Conservation (phyloP, 345 rosid genomes). For the Toxicodendron radicans region DNA sequence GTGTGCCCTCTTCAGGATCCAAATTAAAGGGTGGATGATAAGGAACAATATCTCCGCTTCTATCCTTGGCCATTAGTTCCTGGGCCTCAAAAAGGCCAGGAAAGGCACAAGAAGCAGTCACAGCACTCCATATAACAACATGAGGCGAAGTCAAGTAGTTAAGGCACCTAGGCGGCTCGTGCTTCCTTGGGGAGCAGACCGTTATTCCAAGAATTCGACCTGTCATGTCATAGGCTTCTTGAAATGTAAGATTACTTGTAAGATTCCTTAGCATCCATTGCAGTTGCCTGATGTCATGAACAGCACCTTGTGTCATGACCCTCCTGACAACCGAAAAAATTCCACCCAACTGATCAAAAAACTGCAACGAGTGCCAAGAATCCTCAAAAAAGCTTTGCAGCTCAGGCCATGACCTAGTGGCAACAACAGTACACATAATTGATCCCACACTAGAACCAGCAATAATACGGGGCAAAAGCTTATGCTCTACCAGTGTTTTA, state of each 20-base stretch:
- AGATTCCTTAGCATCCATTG: constrained; percentile 89
- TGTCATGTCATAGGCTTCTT: constrained; percentile 96
- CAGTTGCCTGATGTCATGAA: constrained; percentile 87
- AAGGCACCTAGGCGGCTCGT: constrained; percentile 98
- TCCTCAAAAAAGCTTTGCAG: constrained; percentile 89
- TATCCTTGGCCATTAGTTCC: constrained; percentile 95
- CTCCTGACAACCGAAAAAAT: constrained; percentile 80
- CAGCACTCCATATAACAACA: constrained; percentile 99
- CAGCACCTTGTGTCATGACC: constrained; percentile 83
- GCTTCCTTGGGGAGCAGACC: constrained; percentile 96
- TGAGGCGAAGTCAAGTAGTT: constrained; percentile 98
- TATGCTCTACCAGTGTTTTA: constrained; percentile 85
- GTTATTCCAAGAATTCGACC: constrained; percentile 95
- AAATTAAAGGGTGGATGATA: constrained; percentile 95
- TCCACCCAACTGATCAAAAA: constrained; percentile 93
- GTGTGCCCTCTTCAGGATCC: constrained; percentile 68
- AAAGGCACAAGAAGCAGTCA: constrained; percentile 96
- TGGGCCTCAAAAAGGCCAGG: constrained; percentile 99
- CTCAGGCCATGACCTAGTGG: constrained; percentile 97
- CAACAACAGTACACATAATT: constrained; percentile 78
- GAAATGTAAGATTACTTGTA: constrained; percentile 94
- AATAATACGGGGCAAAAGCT: constrained; percentile 84
- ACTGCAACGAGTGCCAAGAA: constrained; percentile 73
- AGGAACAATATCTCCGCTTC: constrained; percentile 92
- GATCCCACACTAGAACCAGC: constrained; percentile 99